Percentiles rank a stretch among this genome's conserved stretches.
Evolutionary conservation across 495 filamentous ascomycete genomes (phyloP).

Genomic region (Hypoxylon rickii): DNA sequence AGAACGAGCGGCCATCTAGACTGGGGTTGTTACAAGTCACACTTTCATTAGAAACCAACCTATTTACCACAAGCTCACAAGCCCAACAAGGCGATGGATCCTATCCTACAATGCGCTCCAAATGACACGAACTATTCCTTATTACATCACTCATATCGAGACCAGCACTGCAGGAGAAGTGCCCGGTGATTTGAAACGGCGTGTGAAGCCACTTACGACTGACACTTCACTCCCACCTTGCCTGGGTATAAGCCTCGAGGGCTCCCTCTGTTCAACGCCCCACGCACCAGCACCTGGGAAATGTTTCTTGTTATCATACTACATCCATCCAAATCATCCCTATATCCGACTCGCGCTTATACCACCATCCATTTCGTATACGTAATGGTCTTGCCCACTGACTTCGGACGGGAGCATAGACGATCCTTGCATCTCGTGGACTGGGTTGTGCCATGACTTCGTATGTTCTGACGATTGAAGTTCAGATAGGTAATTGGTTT

Average conservation of each 20-base stretch:
- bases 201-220: too few species aligned
- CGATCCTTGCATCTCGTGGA: background rate
- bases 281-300: too few species aligned
- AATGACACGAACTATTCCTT: background rate
- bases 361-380: background rate
- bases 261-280: too few species aligned
- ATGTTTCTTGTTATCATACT: background rate
- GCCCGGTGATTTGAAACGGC: too few species aligned
- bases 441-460: background rate
- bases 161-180: background rate
- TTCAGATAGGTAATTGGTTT: background rate
- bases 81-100: background rate
- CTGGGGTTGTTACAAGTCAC: conserved; percentile 1
- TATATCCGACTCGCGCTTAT: background rate
- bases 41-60: background rate
- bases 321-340: background rate
- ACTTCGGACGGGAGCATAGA: background rate
- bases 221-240: too few species aligned
- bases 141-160: background rate
- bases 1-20: conserved; percentile 7
- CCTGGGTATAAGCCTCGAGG: too few species aligned
- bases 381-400: background rate
- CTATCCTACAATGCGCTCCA: conserved; percentile 9
- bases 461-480: background rate
- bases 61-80: background rate